These are phyloP conservation scores for Colletotrichum abscissum DNA, from an alignment of 2,329 filamentous ascomycete species.

Conservation along the genomic window DNA sequence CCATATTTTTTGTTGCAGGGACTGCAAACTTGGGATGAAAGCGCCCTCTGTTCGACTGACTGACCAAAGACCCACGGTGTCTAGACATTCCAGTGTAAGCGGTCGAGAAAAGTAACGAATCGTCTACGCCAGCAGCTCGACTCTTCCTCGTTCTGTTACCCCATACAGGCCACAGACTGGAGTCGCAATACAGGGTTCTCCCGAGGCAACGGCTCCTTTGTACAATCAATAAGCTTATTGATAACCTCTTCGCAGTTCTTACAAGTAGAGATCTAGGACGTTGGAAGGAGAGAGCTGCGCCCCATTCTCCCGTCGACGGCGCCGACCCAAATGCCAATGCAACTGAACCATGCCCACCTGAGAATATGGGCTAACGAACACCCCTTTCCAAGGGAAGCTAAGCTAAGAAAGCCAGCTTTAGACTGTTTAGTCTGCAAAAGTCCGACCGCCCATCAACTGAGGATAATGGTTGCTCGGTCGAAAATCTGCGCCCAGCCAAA, in stretches of 20 bases:
- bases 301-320: conserved; percentile 21
- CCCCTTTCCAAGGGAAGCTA: background rate
- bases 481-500: background rate
- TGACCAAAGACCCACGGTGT: background rate
- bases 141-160: background rate
- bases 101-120: background rate
- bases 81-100: background rate
- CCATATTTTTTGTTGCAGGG: background rate
- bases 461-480: background rate
- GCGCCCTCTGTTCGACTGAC: no score
- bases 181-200: background rate
- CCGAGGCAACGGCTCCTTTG: background rate
- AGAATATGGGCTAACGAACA: conserved; percentile 3
- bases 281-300: conserved; percentile 19
- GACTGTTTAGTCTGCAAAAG: background rate
- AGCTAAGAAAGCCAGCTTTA: background rate
- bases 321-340: conserved; percentile 6
- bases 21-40: background rate
- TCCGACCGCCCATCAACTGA: conserved; percentile 18
- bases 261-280: background rate
- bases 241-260: background rate
- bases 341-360: conserved; percentile 20
- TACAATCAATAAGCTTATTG: background rate
- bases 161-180: background rate
- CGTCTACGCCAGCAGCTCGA: conserved; percentile 1